Evolutionary conservation across 768 basidiomycete genomes (phyloP).

Genomic region (Suillus occidentalis): DNA sequence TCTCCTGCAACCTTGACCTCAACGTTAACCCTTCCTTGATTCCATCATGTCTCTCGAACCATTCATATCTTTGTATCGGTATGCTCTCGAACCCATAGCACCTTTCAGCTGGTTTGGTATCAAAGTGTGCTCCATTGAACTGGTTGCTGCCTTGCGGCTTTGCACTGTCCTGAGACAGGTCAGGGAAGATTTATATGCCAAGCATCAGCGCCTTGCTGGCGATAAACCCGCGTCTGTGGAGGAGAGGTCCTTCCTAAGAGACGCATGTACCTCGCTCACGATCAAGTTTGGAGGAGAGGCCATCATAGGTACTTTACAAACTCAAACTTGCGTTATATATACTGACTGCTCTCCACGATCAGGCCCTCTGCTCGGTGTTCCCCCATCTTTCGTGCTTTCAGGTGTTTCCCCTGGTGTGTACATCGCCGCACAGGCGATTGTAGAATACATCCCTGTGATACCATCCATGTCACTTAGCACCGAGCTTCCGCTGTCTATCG

Average conservation of each 20-base stretch:
- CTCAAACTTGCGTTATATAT: not conserved
- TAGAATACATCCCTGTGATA: slow-evolving; percentile 58
- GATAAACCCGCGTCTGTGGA: slow-evolving; percentile 39
- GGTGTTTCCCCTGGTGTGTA: slow-evolving; percentile 67
- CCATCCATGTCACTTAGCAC: slow-evolving; percentile 50
- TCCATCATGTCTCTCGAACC: slow-evolving; percentile 36
- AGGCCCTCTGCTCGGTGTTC: slow-evolving; percentile 64
- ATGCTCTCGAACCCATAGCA: slow-evolving; percentile 55
- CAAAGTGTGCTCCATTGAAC: slow-evolving; percentile 60
- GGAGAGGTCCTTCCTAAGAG: slow-evolving; percentile 56
- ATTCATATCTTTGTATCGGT: slow-evolving; percentile 51
- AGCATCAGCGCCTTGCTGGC: slow-evolving; percentile 41
- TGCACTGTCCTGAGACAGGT: slow-evolving; percentile 70
- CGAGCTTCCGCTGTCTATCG: slow-evolving; percentile 70
- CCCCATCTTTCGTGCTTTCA: slow-evolving; percentile 79
- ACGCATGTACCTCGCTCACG: slow-evolving; percentile 54
- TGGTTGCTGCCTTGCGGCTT: slow-evolving; percentile 68
- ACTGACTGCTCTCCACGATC: not conserved
- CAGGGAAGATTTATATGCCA: slow-evolving; percentile 46
- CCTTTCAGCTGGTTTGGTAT: slow-evolving; percentile 70
- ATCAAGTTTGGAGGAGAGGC: slow-evolving; percentile 81
- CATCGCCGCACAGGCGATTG: slow-evolving; percentile 55
- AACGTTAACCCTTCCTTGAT: not conserved
- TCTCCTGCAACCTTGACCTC: not conserved
- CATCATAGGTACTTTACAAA: slow-evolving; percentile 49